phyloP scores from a whole-genome alignment of 108 stramenopile species.

The Bacterosira constricta region DNA sequence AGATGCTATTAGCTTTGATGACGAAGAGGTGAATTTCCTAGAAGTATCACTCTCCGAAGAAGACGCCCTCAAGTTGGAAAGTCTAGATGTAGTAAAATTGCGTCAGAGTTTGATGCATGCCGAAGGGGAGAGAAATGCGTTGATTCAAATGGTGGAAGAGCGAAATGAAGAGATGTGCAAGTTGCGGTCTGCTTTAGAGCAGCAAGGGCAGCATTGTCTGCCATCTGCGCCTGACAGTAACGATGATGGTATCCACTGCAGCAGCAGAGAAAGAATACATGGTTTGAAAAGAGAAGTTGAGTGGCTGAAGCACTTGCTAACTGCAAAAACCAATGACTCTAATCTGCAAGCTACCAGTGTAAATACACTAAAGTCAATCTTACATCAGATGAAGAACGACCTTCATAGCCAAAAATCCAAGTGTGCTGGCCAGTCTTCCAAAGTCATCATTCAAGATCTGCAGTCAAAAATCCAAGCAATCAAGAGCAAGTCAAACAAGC shows the following conservation, averaged over 20 bases:
- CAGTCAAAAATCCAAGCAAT: neutral
- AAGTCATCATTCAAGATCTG: neutral
- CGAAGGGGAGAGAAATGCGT: slow-evolving; percentile 37
- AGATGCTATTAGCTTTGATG: slow-evolving; percentile 6
- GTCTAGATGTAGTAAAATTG: slow-evolving; percentile 42
- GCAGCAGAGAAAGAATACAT: neutral
- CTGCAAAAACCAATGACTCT: neutral
- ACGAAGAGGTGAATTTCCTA: slow-evolving; percentile 25
- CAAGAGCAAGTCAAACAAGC: too few relatives aligned
- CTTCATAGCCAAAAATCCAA: neutral
- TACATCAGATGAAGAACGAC: slow-evolving; percentile 2
- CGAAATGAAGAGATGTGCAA: slow-evolving; percentile 41
- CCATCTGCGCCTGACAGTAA: neutral
- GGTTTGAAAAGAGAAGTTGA: slow-evolving; percentile 12
- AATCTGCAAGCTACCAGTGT: neutral
- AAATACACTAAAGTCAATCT: slow-evolving; percentile 2
- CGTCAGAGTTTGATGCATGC: slow-evolving; percentile 27
- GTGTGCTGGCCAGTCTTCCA: too few relatives aligned
- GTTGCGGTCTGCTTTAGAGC: slow-evolving; percentile 15
- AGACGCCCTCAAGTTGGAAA: slow-evolving; percentile 27
- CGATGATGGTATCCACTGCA: neutral
- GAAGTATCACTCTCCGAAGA: neutral
- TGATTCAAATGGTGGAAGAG: slow-evolving; percentile 41
- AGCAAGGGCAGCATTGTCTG: neutral
- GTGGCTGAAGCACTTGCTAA: slow-evolving; percentile 22